Conservation (phyloP, 2,329 filamentous ascomycete species). For the Ophiostoma sp. region DNA sequence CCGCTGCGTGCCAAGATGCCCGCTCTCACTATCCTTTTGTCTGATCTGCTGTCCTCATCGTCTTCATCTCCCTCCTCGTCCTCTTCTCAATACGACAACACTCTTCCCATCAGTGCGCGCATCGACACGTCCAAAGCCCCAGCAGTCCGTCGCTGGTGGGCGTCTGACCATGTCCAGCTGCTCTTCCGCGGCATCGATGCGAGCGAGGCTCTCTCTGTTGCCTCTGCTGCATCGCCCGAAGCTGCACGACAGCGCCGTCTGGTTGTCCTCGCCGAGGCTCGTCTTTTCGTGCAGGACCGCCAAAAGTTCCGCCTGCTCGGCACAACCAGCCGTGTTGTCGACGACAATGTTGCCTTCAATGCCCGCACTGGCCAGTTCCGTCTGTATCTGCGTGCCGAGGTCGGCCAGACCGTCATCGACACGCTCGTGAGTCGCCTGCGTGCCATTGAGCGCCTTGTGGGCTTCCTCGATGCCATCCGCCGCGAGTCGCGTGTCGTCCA, state of each 20-base stretch:
- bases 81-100: neutral
- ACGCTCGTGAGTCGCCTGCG: constrained; percentile 56
- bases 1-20: constrained; percentile 45
- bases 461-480: constrained; percentile 62
- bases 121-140: neutral
- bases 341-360: constrained; percentile 59
- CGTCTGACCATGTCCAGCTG: constrained; percentile 54
- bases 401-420: constrained; percentile 55
- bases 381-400: constrained; percentile 53
- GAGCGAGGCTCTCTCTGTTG: constrained; percentile 27
- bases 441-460: constrained; percentile 64
- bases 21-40: constrained; percentile 45
- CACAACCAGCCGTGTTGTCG: constrained; percentile 41
- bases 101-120: neutral
- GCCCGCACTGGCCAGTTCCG: constrained; percentile 56
- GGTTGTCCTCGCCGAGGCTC: constrained; percentile 46
- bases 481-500: constrained; percentile 50
- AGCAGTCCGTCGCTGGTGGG: constrained; percentile 43
- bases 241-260: constrained; percentile 29
- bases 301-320: constrained; percentile 51
- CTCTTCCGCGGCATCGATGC: constrained; percentile 48
- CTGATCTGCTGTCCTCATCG: constrained; percentile 37
- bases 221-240: neutral
- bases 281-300: constrained; percentile 51
- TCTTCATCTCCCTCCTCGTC: neutral